Evolutionary conservation across 148 eudicot genomes (phyloP).

Genomic region (Chenopodium quinoa): DNA sequence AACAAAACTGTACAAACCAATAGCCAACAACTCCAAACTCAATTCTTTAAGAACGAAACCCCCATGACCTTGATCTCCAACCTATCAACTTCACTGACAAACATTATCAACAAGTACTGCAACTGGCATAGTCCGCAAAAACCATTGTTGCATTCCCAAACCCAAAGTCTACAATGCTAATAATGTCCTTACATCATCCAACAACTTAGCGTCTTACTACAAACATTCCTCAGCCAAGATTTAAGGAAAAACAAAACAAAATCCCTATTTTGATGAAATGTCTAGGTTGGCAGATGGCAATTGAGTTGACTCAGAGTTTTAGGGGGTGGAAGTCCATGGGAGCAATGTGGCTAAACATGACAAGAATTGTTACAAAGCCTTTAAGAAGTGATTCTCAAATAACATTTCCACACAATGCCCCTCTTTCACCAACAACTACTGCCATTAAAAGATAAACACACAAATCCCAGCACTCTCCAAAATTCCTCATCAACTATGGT

Average conservation of each 20-base stretch:
- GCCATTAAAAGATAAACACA: neutral
- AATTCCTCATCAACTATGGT: neutral
- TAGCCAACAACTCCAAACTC: neutral
- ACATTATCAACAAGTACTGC: neutral
- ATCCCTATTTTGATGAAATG: neutral
- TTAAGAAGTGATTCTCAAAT: too few relatives aligned
- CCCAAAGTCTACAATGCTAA: neutral
- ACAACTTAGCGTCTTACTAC: neutral
- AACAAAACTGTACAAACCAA: neutral
- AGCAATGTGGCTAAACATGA: too few relatives aligned
- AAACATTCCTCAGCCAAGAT: neutral
- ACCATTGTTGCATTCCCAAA: neutral
- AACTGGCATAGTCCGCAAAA: neutral
- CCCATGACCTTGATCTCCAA: neutral
- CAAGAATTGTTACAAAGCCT: too few relatives aligned
- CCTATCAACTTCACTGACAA: neutral
- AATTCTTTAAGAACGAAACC: neutral
- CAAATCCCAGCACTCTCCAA: slow-evolving; percentile 1
- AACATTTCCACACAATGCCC: too few relatives aligned
- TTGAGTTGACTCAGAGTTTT: too few relatives aligned
- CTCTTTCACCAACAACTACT: slow-evolving; percentile 2
- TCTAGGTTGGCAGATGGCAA: too few relatives aligned
- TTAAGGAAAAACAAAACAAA: neutral
- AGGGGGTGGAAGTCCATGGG: too few relatives aligned
- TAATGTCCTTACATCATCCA: neutral